Conservation (phyloP, 257 asterid species). For the Leonotis leonurus region DNA sequence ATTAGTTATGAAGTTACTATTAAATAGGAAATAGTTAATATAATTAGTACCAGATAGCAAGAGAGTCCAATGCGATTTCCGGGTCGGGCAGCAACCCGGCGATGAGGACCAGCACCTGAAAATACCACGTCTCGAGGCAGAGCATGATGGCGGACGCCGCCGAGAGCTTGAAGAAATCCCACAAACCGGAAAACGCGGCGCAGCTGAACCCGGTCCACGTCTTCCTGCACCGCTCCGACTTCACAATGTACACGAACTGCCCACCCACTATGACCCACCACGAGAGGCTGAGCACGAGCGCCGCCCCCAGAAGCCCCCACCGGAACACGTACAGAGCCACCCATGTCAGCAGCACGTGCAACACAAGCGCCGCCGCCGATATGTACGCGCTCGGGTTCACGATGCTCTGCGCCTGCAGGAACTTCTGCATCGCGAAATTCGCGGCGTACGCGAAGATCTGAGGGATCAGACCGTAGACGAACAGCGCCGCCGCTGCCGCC, state of each 20-base stretch:
- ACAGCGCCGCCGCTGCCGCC: conserved; percentile 40
- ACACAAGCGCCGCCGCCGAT: conserved; percentile 31
- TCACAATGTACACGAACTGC: conserved; percentile 43
- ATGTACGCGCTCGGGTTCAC: conserved; percentile 60
- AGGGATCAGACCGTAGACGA: conserved; percentile 51
- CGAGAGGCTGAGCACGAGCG: conserved; percentile 44
- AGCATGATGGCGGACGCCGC: conserved; percentile 61
- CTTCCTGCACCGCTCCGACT: conserved; percentile 25
- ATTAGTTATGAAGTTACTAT: too few species aligned
- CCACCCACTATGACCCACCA: conserved; percentile 58
- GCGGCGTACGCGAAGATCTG: conserved; percentile 58
- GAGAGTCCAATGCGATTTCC: conserved; percentile 45
- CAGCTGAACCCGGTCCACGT: conserved; percentile 57
- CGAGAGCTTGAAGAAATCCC: conserved; percentile 49
- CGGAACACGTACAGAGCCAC: conserved; percentile 34
- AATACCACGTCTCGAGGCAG: conserved; percentile 59
- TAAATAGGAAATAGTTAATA: too few species aligned
- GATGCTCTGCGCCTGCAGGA: conserved; percentile 56
- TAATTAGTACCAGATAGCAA: conserved; percentile 52
- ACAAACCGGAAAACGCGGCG: conserved; percentile 44
- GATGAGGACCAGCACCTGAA: conserved; percentile 39
- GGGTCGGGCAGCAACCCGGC: conserved; percentile 54
- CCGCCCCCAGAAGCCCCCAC: conserved; percentile 52
- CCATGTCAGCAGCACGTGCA: conserved; percentile 45
- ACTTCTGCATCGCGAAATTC: conserved; percentile 56